phyloP scores from a whole-genome alignment of 2,329 filamentous ascomycete species.

The Claviceps fusiformis region DNA sequence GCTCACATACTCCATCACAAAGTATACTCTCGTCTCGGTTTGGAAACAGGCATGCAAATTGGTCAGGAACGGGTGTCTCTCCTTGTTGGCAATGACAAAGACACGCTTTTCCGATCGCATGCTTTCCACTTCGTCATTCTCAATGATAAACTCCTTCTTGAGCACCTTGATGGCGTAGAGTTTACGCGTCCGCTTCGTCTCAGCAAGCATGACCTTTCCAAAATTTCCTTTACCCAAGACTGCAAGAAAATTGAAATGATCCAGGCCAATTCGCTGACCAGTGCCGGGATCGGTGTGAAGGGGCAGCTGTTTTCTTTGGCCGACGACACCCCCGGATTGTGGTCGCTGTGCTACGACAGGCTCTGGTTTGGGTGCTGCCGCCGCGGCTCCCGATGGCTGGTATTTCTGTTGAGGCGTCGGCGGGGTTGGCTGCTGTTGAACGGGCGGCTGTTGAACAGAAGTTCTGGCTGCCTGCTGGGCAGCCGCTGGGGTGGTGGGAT shows the following conservation, averaged over 20 bases:
- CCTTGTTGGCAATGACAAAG: constrained; percentile 92
- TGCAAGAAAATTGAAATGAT: constrained; percentile 98
- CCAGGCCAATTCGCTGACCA: constrained; percentile 77
- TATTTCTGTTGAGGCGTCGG: constrained; percentile 24
- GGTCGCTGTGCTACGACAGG: constrained; percentile 18
- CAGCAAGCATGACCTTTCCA: constrained; percentile 97
- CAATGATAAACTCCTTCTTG: constrained; percentile 99
- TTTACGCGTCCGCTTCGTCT: constrained; percentile 84
- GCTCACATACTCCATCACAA: constrained; percentile 99
- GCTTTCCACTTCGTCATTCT: constrained; percentile 97
- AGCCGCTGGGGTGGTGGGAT: constrained; percentile 19
- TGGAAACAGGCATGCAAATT: constrained; percentile 97
- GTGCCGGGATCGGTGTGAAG: constrained; percentile 58
- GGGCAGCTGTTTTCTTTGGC: constrained; percentile 47
- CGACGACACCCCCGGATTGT: constrained; percentile 17
- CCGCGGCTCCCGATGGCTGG: constrained; percentile 16
- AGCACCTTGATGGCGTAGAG: constrained; percentile 97
- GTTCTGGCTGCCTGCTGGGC: constrained; percentile 17
- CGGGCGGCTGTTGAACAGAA: constrained; percentile 12
- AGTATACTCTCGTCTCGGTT: constrained; percentile 95
- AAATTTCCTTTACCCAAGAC: constrained; percentile 99
- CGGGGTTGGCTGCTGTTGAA: constrained; percentile 17
- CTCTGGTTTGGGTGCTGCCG: constrained; percentile 23
- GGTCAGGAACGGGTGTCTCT: constrained; percentile 88
- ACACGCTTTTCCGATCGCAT: constrained; percentile 96